Evolutionary conservation across 768 basidiomycete genomes (phyloP).

Genomic region (Rhodotorula toruloides): DNA sequence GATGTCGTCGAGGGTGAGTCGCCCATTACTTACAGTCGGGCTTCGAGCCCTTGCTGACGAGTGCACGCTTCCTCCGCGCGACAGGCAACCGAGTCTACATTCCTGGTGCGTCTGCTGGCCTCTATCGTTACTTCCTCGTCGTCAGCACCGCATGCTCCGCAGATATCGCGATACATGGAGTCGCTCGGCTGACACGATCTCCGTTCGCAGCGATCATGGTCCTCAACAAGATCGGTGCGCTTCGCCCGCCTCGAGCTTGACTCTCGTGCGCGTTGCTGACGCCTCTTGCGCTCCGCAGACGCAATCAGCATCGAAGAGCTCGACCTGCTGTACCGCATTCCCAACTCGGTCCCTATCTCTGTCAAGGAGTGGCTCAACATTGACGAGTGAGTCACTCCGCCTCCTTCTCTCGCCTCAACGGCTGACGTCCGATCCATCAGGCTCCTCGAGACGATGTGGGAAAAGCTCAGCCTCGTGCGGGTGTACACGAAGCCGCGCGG

Average conservation of each 20-base stretch:
- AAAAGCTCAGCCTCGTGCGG: constrained; percentile 81
- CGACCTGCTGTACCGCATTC: constrained; percentile 77
- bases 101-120: constrained; percentile 48
- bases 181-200: background rate
- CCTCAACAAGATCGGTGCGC: constrained; percentile 65
- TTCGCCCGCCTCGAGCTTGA: constrained; percentile 1
- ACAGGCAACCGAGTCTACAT: constrained; percentile 95
- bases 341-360: constrained; percentile 88
- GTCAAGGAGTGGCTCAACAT: constrained; percentile 93
- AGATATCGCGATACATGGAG: no score
- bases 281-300: constrained; percentile 58
- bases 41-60: no score
- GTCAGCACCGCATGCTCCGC: no score
- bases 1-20: constrained; percentile 97
- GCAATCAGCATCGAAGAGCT: constrained; percentile 98
- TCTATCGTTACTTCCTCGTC: background rate
- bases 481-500: constrained; percentile 94
- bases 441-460: constrained; percentile 67
- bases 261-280: background rate
- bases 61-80: no score
- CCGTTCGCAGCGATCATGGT: constrained; percentile 50
- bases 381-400: constrained; percentile 62
- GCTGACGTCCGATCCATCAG: background rate
- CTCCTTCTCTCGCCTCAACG: background rate
- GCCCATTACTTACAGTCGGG: no score